Conservation (phyloP, 2,329 filamentous ascomycete genomes). For the Mariannaea sp. region DNA sequence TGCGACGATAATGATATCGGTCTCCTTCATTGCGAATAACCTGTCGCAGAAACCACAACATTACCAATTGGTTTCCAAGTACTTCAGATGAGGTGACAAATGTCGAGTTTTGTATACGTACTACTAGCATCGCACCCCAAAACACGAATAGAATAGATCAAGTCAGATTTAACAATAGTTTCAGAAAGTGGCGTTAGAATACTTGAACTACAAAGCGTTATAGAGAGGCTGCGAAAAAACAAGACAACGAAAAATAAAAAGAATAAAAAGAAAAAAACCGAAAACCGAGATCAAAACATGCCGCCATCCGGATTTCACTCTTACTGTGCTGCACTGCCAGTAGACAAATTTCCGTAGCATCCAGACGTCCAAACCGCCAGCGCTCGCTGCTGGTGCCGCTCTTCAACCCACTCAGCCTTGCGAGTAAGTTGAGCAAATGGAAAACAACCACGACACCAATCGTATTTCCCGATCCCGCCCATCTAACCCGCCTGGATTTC, state of each 20-base stretch:
- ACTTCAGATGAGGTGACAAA: not conserved
- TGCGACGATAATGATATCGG: no score
- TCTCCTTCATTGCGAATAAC: not conserved
- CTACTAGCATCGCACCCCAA: no score
- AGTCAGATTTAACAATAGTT: not conserved
- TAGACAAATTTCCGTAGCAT: slow-evolving; percentile 31
- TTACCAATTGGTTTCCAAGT: not conserved
- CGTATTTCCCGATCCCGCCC: slow-evolving; percentile 27
- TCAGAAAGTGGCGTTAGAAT: slow-evolving; percentile 17
- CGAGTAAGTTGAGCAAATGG: slow-evolving; percentile 19
- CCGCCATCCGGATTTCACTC: slow-evolving; percentile 16
- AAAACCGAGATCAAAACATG: slow-evolving; percentile 28
- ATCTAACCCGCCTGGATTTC: slow-evolving; percentile 36
- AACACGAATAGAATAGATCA: not conserved
- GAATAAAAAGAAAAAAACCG: not conserved
- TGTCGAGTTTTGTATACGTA: not conserved
- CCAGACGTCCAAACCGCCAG: slow-evolving; percentile 26
- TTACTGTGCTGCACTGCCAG: slow-evolving; percentile 23
- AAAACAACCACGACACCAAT: slow-evolving; percentile 22
- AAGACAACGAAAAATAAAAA: slow-evolving; percentile 15
- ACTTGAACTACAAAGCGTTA: slow-evolving; percentile 33
- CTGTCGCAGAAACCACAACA: slow-evolving; percentile 2
- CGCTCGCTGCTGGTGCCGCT: slow-evolving; percentile 9
- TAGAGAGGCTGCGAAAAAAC: slow-evolving; percentile 27
- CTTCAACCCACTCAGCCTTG: slow-evolving; percentile 1